A percentile compares a stretch with the other conserved stretches of the same genome.
Evolutionary conservation across 2,329 filamentous ascomycete species (phyloP).

Genomic region (Sphaerulina populicola): DNA sequence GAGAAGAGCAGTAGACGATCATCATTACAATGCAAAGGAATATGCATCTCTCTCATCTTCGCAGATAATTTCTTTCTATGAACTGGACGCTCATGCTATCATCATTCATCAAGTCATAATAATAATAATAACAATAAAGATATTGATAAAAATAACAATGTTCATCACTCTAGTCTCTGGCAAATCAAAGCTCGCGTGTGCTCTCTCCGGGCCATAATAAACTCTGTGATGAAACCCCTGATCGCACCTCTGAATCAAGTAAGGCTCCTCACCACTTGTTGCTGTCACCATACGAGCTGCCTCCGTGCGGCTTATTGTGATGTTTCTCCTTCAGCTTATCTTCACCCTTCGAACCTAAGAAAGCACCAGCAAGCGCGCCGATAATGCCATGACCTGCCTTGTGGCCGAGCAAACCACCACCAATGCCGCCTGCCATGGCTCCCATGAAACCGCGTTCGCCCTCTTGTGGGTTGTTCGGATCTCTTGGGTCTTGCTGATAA

Average conservation of each 20-base stretch:
- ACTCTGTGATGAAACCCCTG: not conserved
- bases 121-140: too few relatives aligned
- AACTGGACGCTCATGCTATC: too few relatives aligned
- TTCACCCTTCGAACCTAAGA: slow-evolving; percentile 44
- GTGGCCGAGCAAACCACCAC: slow-evolving; percentile 49
- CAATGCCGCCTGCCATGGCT: slow-evolving; percentile 49
- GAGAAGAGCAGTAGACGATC: too few relatives aligned
- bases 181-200: not conserved
- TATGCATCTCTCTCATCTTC: too few relatives aligned
- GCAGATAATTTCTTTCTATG: too few relatives aligned
- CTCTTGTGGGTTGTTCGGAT: slow-evolving; percentile 41
- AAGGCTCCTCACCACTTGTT: not conserved
- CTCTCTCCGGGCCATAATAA: not conserved
- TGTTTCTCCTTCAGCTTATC: slow-evolving; percentile 45
- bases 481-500: slow-evolving; percentile 27
- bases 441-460: slow-evolving; percentile 52
- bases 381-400: slow-evolving; percentile 52
- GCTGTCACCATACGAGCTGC: not conserved
- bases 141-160: too few relatives aligned
- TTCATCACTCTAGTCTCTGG: too few relatives aligned
- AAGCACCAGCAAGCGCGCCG: slow-evolving; percentile 47
- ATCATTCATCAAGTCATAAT: too few relatives aligned
- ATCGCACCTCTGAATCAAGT: not conserved
- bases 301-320: slow-evolving; percentile 21
- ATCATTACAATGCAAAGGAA: too few relatives aligned